Evolutionary conservation across 2,329 filamentous ascomycete species (phyloP).

Genomic region (Bipolaris victoriae): DNA sequence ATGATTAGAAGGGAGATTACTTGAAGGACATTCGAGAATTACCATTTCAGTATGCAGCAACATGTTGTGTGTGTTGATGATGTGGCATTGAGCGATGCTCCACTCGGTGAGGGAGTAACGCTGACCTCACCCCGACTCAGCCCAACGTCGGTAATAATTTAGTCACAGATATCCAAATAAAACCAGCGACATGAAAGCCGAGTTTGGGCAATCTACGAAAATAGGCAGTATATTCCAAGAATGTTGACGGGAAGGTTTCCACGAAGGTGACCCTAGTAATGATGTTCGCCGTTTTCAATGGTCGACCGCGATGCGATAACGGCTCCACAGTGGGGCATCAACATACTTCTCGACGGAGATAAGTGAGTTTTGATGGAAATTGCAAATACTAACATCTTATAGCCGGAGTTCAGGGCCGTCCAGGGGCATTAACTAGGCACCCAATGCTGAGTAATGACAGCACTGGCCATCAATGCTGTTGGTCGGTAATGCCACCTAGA

Average conservation of each 20-base stretch:
- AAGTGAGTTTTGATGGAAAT: not conserved
- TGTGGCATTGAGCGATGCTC: no score
- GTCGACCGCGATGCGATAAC: not conserved
- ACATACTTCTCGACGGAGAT: not conserved
- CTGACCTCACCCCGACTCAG: no score
- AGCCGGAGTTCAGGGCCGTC: not conserved
- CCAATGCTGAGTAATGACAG: constrained; percentile 11
- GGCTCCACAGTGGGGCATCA: not conserved
- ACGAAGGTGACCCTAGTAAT: not conserved
- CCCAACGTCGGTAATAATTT: no score
- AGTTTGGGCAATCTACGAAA: no score
- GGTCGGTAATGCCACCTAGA: not conserved
- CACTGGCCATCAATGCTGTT: not conserved
- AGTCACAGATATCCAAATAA: no score
- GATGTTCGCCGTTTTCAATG: not conserved
- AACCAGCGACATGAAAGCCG: no score
- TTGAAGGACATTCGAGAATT: no score
- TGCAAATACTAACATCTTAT: not conserved
- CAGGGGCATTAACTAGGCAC: not conserved
- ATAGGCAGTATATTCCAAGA: no score
- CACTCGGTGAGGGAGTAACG: no score
- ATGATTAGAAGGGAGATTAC: no score
- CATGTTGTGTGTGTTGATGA: no score
- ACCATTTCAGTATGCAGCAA: no score
- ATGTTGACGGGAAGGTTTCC: not conserved